Base-by-base conservation (phyloP, 176 grass and related monocot genomes). In the Saccharum spontaneum region DNA sequence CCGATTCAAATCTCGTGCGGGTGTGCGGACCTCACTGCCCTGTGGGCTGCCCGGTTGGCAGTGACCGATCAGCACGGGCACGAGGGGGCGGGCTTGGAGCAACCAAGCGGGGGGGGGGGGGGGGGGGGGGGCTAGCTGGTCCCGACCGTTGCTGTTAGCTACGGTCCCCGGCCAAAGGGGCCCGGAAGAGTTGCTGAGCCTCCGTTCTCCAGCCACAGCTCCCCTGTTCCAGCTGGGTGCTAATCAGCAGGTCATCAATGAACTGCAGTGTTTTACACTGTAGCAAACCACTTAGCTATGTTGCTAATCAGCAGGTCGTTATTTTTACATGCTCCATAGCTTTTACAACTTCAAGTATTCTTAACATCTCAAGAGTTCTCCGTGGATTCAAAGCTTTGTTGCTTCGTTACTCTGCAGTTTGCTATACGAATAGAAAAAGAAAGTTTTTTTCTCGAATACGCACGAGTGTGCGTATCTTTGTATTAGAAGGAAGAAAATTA, bases 1-100 rank as follows among this genome's bases (percentile, higher is more conserved):
- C 54, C 8, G 15, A 78, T 89, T 89, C 87, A 89, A 89, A 89
- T 85, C 30, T 48, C 37, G 64, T 65, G 67, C 52, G 23, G 75
- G 39, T n/a, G 18, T 59, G 57, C 7, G 55, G 54, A 22, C 13
- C 13, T 1, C 60, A 65, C 39, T 79, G 62, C 3, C 0, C 24
- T 38, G 15, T 65, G 77, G 77, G 61, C 60, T 16, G 0, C 4
- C 10, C 23, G 14, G 23, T 17, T 66, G 77, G 77, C 40, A 48
- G 23, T 79, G 39, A 79, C 77, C 20, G 12, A 43, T 67, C 77
- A 65, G 57, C 38, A 44, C 43, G 71, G 52, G 40, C 40, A 73
- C 75, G 50, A 79, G 37, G 55, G 36, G 33, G 41, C 9, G 52
- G 75, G 30, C 62, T 15, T 66, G 45, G 45, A 14, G 28, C 28